Percentiles rank a stretch among this genome's conserved stretches.
phyloP scores from a whole-genome alignment of 257 asterid species.

The Linderniella brevidens region DNA sequence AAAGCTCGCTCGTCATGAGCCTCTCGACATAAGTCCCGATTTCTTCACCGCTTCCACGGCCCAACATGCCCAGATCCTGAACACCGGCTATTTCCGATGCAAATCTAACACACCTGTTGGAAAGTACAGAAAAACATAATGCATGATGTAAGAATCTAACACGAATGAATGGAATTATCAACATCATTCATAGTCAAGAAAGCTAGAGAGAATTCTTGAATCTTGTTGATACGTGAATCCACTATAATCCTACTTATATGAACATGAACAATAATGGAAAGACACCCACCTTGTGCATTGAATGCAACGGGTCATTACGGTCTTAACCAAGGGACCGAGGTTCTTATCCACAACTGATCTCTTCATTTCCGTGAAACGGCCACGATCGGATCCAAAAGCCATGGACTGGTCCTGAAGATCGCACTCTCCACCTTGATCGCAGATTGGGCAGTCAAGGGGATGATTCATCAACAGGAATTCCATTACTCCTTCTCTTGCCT shows the following conservation, averaged over 20 bases:
- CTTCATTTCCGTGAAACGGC: constrained; percentile 85
- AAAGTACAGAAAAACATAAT: constrained; percentile 7
- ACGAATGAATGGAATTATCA: too few relatives aligned
- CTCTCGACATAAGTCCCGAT: constrained; percentile 94
- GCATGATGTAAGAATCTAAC: not conserved
- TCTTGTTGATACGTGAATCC: too few relatives aligned
- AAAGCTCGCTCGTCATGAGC: constrained; percentile 96
- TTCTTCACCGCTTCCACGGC: constrained; percentile 99
- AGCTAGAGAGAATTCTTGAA: too few relatives aligned
- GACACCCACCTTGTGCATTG: constrained; percentile 66
- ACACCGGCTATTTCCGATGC: constrained; percentile 93
- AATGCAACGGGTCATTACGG: constrained; percentile 94
- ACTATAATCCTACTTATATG: too few relatives aligned
- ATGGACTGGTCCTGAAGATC: constrained; percentile 95
- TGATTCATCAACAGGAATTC: constrained; percentile 94
- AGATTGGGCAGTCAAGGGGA: constrained; percentile 93
- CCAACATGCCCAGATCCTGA: constrained; percentile 93
- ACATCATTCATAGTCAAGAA: too few relatives aligned
- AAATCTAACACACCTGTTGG: constrained; percentile 88
- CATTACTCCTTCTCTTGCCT: constrained; percentile 98
- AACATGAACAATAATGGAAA: constrained; percentile 5
- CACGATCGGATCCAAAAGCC: constrained; percentile 97
- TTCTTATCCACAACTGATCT: constrained; percentile 96
- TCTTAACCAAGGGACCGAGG: constrained; percentile 90
- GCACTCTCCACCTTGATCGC: constrained; percentile 99